Evolutionary conservation across 225 moss, liverwort and hornwort species (phyloP).

Genomic region (Thuidium tamariscinum): DNA sequence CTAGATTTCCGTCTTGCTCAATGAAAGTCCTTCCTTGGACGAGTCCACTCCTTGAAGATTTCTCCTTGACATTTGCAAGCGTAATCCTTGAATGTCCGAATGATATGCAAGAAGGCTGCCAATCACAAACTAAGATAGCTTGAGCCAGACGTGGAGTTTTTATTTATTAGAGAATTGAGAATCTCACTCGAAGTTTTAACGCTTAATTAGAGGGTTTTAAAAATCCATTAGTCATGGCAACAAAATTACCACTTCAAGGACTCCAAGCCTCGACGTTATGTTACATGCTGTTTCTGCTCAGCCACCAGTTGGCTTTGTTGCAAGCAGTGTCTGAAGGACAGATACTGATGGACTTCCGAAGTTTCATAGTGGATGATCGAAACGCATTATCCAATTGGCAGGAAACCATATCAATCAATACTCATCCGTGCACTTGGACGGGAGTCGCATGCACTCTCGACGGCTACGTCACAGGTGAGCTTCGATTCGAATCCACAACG

Average conservation of each 20-base stretch:
- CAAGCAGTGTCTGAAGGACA: constrained; percentile 4
- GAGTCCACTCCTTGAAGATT: neutral
- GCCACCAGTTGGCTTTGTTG: neutral
- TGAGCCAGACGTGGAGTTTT: too few relatives aligned
- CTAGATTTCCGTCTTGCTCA: neutral
- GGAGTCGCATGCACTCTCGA: constrained; percentile 16
- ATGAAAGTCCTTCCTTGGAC: neutral
- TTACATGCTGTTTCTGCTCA: neutral
- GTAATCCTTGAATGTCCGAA: too few relatives aligned
- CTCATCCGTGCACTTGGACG: constrained; percentile 28
- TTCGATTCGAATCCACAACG: neutral
- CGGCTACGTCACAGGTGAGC: constrained; percentile 17
- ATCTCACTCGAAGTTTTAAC: neutral
- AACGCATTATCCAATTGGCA: constrained; percentile 22
- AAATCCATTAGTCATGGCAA: neutral
- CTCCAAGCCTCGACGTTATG: neutral
- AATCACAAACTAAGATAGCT: neutral
- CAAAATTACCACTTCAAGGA: neutral
- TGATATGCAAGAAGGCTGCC: neutral
- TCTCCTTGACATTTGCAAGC: neutral
- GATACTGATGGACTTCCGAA: constrained; percentile 22
- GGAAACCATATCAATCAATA: neutral
- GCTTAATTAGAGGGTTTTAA: neutral
- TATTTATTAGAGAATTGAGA: neutral
- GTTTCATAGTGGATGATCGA: constrained; percentile 3